Percentiles rank a stretch among this genome's conserved stretches.
These are phyloP conservation scores for Talaromyces adpressus DNA, from an alignment of 495 filamentous ascomycete species.

Conservation along the genomic window DNA sequence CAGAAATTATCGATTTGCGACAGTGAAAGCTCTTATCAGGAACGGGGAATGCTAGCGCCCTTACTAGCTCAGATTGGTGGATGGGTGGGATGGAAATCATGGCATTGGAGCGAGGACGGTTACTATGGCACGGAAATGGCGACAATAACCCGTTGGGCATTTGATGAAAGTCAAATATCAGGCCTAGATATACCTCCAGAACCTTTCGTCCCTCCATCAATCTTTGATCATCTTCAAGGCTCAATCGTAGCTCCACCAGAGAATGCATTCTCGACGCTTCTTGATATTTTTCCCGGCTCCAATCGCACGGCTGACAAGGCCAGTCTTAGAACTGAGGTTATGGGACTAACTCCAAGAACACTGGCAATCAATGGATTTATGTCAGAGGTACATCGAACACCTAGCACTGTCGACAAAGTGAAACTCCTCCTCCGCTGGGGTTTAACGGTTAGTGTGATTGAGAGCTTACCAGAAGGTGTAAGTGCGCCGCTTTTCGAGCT, in stretches of 20 bases:
- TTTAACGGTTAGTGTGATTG: constrained; percentile 39
- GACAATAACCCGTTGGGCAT: constrained; percentile 52
- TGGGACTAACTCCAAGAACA: constrained; percentile 56
- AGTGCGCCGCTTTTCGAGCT: constrained; percentile 72
- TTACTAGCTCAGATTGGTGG: constrained; percentile 71
- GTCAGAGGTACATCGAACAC: constrained; percentile 24
- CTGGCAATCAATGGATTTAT: constrained; percentile 55
- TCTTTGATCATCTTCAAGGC: constrained; percentile 57
- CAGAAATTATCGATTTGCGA: constrained; percentile 70
- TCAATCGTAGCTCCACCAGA: constrained; percentile 20
- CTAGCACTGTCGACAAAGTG: constrained; percentile 28
- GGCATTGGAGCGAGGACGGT: constrained; percentile 46
- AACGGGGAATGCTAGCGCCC: constrained; percentile 51
- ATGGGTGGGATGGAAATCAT: constrained; percentile 80
- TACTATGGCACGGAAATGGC: constrained; percentile 68
- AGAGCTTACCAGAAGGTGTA: constrained; percentile 79
- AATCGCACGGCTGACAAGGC: constrained; percentile 31
- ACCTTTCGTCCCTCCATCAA: constrained; percentile 61
- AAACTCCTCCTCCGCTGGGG: constrained; percentile 40
- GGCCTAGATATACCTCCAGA: constrained; percentile 43
- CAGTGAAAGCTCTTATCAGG: constrained; percentile 44
- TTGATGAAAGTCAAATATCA: constrained; percentile 48
- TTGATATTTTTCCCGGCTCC: constrained; percentile 43
- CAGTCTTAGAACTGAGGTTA: constrained; percentile 34
- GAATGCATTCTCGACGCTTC: constrained; percentile 52